Conservation (phyloP, 192 early-diverging fungal genomes). For the Blastocladiella britannica region DNA sequence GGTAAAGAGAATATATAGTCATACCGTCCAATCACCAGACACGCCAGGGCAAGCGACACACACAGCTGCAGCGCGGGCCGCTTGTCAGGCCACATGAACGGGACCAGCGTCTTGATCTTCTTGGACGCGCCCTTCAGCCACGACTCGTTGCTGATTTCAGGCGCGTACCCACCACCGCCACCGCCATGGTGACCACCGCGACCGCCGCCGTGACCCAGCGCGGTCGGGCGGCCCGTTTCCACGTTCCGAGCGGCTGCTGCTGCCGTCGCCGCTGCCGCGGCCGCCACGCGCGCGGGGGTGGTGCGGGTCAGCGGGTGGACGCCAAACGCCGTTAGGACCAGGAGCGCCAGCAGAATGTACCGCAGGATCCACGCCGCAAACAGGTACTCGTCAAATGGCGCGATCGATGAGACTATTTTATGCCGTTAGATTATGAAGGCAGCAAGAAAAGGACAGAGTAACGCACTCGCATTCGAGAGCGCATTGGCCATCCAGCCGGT, state of each 20-base stretch:
- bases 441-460: background rate
- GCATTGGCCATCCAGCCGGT: background rate
- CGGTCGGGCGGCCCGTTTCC: background rate
- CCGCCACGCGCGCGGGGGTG: too few species aligned
- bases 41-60: constrained; percentile 41
- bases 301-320: constrained; percentile 1
- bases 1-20: background rate
- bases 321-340: background rate
- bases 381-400: background rate
- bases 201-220: background rate
- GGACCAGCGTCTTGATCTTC: constrained; percentile 41
- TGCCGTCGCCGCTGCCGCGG: background rate
- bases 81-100: constrained; percentile 67
- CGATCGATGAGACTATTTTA: background rate
- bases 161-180: too few species aligned
- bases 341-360: constrained; percentile 6
- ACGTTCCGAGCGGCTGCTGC: background rate
- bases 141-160: too few species aligned
- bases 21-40: constrained; percentile 36
- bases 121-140: background rate
- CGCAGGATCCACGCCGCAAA: background rate
- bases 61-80: constrained; percentile 36
- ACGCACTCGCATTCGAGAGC: background rate
- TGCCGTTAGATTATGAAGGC: background rate
- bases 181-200: too few species aligned